phyloP scores from a whole-genome alignment of 495 filamentous ascomycete genomes.

The Aspergillus coremiiformis region DNA sequence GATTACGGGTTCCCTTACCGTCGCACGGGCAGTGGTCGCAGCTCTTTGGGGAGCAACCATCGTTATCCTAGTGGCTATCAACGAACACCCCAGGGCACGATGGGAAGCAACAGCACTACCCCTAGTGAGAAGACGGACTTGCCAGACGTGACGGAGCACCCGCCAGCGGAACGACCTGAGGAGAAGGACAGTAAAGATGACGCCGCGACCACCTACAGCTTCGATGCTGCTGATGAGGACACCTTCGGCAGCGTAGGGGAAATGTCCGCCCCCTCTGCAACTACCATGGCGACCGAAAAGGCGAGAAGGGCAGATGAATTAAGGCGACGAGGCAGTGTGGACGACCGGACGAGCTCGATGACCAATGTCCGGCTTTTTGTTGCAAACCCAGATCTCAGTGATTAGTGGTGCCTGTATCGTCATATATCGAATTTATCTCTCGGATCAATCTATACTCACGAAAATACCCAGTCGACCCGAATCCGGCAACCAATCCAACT shows the following conservation, averaged over 20 bases:
- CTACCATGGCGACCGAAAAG: conserved; percentile 49
- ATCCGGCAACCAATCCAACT: neutral
- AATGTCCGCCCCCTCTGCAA: conserved; percentile 40
- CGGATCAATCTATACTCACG: neutral
- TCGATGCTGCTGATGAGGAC: conserved; percentile 46
- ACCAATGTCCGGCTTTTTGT: conserved; percentile 82
- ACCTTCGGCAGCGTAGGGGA: conserved; percentile 49
- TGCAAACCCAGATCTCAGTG: conserved; percentile 82
- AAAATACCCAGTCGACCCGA: neutral
- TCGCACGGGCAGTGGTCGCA: conserved; percentile 70
- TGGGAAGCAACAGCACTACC: conserved; percentile 66
- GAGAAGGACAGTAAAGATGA: conserved; percentile 39
- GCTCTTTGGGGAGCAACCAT: conserved; percentile 63
- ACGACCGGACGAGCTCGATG: conserved; percentile 81
- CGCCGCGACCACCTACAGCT: conserved; percentile 28
- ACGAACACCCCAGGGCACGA: conserved; percentile 48
- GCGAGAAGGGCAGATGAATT: conserved; percentile 69
- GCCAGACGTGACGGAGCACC: conserved; percentile 46
- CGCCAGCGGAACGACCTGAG: conserved; percentile 36
- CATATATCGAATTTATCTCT: neutral
- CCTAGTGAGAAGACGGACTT: conserved; percentile 45
- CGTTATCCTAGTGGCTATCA: conserved; percentile 49
- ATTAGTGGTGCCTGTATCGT: conserved; percentile 33
- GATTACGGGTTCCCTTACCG: conserved; percentile 55
- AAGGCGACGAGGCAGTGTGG: conserved; percentile 80